These are phyloP conservation scores for Phalaenopsis equestris DNA, from an alignment of 106 monocot species.

Conservation along the genomic window DNA sequence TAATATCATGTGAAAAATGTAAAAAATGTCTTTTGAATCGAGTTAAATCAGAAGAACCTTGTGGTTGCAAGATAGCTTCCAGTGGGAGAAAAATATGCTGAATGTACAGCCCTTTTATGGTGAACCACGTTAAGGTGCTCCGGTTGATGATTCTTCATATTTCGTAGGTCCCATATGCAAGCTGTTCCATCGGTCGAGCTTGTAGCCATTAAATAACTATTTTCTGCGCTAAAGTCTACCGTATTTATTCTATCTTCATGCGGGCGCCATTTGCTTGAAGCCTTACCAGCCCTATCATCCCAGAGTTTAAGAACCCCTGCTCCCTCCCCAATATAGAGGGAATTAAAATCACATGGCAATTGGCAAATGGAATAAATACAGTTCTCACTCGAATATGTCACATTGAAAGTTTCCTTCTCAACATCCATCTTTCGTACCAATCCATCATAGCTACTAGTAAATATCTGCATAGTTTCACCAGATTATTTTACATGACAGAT, in stretches of 20 bases:
- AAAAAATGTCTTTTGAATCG: not conserved
- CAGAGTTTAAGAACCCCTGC: conserved; percentile 46
- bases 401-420: conserved; percentile 53
- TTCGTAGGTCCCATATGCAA: conserved; percentile 84
- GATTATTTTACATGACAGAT: not conserved
- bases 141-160: conserved; percentile 26
- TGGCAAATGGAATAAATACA: conserved; percentile 48
- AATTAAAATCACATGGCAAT: conserved; percentile 28
- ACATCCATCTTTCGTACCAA: conserved; percentile 72
- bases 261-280: conserved; percentile 35
- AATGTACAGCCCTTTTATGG: conserved; percentile 50
- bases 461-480: conserved; percentile 37
- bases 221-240: conserved; percentile 57
- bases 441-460: conserved; percentile 75
- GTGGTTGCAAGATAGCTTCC: conserved; percentile 56
- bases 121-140: conserved; percentile 28
- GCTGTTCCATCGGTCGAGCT: conserved; percentile 70
- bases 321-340: conserved; percentile 63
- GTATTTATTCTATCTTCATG: conserved; percentile 68
- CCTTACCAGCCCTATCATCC: conserved; percentile 68
- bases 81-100: conserved; percentile 62
- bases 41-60: conserved; percentile 18
- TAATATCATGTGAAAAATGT: not conserved
- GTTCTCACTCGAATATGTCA: conserved; percentile 38
- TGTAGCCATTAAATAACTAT: conserved; percentile 55